Conservation (phyloP, 208 protist species). For the Leishmania gerbilli region DNA sequence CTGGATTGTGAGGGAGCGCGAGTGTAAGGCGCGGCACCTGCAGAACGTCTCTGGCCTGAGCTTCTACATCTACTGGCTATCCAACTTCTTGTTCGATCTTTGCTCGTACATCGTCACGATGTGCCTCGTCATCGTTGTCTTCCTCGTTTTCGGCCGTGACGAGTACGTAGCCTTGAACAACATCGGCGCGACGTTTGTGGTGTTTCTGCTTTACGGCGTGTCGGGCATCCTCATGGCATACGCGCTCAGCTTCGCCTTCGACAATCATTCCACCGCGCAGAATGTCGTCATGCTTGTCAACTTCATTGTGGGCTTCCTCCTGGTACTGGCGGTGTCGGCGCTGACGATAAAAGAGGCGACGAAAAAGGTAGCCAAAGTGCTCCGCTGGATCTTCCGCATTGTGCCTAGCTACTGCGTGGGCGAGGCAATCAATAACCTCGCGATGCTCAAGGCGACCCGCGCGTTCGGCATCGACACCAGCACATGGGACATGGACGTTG, state of each 20-base stretch:
- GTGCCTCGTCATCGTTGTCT: constrained; percentile 29
- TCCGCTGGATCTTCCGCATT: constrained; percentile 47
- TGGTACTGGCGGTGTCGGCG: constrained; percentile 37
- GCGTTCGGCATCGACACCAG: background rate
- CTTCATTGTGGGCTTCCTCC: constrained; percentile 50
- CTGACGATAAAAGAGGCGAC: background rate
- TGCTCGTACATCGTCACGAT: constrained; percentile 38
- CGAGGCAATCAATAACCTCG: constrained; percentile 51
- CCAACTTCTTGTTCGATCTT: constrained; percentile 62
- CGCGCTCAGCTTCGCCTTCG: constrained; percentile 48
- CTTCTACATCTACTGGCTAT: constrained; percentile 56
- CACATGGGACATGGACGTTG: constrained; percentile 25
- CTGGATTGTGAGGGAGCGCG: constrained; percentile 74
- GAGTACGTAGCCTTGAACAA: constrained; percentile 39
- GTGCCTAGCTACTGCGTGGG: constrained; percentile 53
- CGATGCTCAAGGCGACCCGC: constrained; percentile 12
- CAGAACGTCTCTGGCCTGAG: constrained; percentile 66
- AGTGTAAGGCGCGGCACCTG: constrained; percentile 59
- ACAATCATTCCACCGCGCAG: constrained; percentile 43
- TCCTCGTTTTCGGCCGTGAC: constrained; percentile 34
- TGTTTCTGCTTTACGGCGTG: constrained; percentile 46
- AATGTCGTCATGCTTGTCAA: constrained; percentile 37
- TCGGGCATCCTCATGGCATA: constrained; percentile 31
- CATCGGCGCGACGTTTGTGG: constrained; percentile 26
- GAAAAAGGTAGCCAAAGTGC: constrained; percentile 5